These are phyloP conservation scores for Claviceps africana DNA, from an alignment of 2,329 filamentous ascomycete genomes.

Conservation along the genomic window DNA sequence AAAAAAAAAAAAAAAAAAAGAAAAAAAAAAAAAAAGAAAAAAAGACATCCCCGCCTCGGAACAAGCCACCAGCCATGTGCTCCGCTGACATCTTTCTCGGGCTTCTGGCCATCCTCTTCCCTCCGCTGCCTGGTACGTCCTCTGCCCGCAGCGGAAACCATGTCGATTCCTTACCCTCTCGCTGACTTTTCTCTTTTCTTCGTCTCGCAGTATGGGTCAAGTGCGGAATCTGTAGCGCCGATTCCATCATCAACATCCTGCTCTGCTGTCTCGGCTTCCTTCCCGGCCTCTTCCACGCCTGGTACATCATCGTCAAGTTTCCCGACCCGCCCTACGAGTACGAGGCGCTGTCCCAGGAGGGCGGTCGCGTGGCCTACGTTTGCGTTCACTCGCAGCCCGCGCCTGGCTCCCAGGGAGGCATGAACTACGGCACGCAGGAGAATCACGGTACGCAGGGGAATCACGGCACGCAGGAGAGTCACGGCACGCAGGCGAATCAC, in stretches of 20 bases:
- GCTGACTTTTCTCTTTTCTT: background rate
- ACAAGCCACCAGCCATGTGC: constrained; percentile 36
- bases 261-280: constrained; percentile 69
- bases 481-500: too few species aligned
- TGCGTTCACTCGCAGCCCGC: constrained; percentile 43
- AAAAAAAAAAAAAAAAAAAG: too few species aligned
- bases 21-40: too few species aligned
- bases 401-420: constrained; percentile 6
- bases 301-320: constrained; percentile 93
- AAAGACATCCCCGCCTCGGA: too few species aligned
- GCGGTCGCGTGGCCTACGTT: constrained; percentile 59
- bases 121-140: constrained; percentile 35
- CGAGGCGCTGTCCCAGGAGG: constrained; percentile 45
- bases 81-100: constrained; percentile 47
- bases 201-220: constrained; percentile 75
- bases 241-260: constrained; percentile 89
- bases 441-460: too few species aligned
- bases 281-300: constrained; percentile 83
- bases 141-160: too few species aligned
- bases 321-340: constrained; percentile 65
- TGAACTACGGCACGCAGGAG: too few species aligned
- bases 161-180: too few species aligned
- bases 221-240: constrained; percentile 78
- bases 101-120: constrained; percentile 11
- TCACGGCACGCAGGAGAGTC: too few species aligned